Evolutionary conservation across 2,329 filamentous ascomycete genomes (phyloP).

Genomic region (Rhynchosporium secalis): DNA sequence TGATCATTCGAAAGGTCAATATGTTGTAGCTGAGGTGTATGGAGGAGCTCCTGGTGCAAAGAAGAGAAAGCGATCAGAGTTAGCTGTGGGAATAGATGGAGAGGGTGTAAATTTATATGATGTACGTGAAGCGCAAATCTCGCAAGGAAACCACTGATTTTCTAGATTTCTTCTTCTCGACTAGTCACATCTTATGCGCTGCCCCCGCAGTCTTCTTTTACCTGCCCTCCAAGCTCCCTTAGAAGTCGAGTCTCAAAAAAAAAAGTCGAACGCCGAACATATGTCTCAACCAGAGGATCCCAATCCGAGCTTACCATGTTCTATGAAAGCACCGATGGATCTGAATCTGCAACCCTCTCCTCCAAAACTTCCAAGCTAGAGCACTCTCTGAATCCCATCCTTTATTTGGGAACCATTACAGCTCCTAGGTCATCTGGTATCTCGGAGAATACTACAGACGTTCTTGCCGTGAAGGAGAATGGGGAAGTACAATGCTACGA

Average conservation of each 20-base stretch:
- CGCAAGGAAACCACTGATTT: conserved; percentile 9
- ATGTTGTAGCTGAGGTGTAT: conserved; percentile 61
- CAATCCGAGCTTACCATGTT: conserved; percentile 58
- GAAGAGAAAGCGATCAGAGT: conserved; percentile 63
- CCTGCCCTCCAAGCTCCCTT: conserved; percentile 61
- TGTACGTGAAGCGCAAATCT: conserved; percentile 44
- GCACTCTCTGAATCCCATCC: conserved; percentile 42
- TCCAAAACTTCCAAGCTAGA: conserved; percentile 48
- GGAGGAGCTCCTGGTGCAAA: conserved; percentile 58
- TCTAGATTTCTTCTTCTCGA: conserved; percentile 59
- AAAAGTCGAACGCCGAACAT: conserved; percentile 59
- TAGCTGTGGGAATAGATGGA: conserved; percentile 64
- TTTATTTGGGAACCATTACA: conserved; percentile 45
- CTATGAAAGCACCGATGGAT: conserved; percentile 54
- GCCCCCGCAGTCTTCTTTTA: conserved; percentile 63
- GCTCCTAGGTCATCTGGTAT: conserved; percentile 20
- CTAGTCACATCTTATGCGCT: conserved; percentile 67
- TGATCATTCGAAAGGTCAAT: conserved; percentile 51
- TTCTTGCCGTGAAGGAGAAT: conserved; percentile 60
- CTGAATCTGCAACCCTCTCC: conserved; percentile 54
- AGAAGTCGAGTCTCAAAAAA: conserved; percentile 47
- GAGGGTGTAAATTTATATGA: conserved; percentile 67
- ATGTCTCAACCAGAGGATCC: conserved; percentile 53
- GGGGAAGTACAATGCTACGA: conserved; percentile 63
- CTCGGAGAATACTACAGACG: conserved; percentile 33